A percentile compares a stretch with the other conserved stretches of the same genome.
Evolutionary conservation across 2,329 filamentous ascomycete genomes (phyloP).

Genomic region (Aspergillus sergii): DNA sequence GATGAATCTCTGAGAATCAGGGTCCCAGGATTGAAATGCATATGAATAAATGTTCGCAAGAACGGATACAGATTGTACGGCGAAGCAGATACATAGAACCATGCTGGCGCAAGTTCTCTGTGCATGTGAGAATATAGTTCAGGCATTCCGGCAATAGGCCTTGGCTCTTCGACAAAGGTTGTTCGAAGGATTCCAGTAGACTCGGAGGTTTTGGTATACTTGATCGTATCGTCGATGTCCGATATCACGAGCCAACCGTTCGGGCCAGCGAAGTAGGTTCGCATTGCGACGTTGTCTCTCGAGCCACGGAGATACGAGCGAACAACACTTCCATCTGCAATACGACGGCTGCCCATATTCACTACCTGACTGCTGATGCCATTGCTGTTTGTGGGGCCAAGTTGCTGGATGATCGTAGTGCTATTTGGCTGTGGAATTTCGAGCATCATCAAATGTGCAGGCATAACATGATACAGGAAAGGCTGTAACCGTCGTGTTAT

Average conservation of each 20-base stretch:
- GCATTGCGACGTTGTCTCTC: conserved; percentile 57
- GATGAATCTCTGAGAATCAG: conserved; percentile 82
- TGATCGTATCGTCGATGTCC: conserved; percentile 95
- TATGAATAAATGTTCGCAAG: conserved; percentile 71
- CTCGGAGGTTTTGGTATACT: conserved; percentile 80
- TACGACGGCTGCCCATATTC: conserved; percentile 50
- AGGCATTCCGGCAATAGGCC: conserved; percentile 77
- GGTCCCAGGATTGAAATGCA: conserved; percentile 74
- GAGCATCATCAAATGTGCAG: conserved; percentile 69
- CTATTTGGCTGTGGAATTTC: conserved; percentile 58
- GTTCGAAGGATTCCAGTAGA: conserved; percentile 78
- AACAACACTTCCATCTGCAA: conserved; percentile 53
- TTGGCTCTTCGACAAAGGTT: conserved; percentile 78
- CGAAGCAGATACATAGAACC: conserved; percentile 92
- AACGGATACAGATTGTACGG: conserved; percentile 95
- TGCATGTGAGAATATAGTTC: conserved; percentile 74
- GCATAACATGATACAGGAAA: conserved; percentile 75
- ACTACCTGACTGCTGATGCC: conserved; percentile 71
- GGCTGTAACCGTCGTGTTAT: conserved; percentile 62
- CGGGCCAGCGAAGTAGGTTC: conserved; percentile 72
- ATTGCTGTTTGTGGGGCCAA: conserved; percentile 72
- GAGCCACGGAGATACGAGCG: conserved; percentile 34
- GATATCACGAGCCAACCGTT: conserved; percentile 85
- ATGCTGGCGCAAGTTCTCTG: conserved; percentile 64
- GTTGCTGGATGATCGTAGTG: conserved; percentile 47